These are phyloP conservation scores for Rhynchospora tenuis DNA, from an alignment of 176 grass and related monocot genomes.

Conservation along the genomic window DNA sequence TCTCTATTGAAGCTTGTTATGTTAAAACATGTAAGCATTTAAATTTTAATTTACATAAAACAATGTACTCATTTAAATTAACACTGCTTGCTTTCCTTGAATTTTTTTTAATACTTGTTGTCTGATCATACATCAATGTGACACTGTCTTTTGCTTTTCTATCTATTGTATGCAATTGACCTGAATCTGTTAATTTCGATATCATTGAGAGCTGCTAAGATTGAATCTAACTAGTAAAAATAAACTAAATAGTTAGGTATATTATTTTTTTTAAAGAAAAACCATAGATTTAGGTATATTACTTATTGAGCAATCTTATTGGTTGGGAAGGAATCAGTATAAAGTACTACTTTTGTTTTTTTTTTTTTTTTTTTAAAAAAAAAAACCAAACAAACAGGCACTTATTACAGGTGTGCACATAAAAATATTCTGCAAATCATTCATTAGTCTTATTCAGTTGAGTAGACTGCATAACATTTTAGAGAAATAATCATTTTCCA, in stretches of 20 bases:
- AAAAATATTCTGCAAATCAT: background rate
- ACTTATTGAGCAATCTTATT: background rate
- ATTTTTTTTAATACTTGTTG: background rate
- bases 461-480: constrained; percentile 2
- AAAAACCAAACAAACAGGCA: background rate
- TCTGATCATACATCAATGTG: background rate
- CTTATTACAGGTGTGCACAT: background rate
- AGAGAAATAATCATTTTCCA: constrained; percentile 2
- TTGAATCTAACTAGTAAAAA: background rate
- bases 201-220: background rate
- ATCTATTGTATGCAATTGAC: background rate
- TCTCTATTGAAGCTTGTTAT: background rate
- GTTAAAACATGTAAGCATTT: background rate
- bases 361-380: too few species aligned
- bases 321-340: background rate
- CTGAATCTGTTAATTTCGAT: background rate
- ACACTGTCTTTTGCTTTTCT: background rate
- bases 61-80: too few species aligned
- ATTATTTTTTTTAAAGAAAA: too few species aligned
- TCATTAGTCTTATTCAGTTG: background rate
- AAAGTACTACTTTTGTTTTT: too few species aligned
- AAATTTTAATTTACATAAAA: background rate
- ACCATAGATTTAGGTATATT: too few species aligned
- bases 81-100: too few species aligned
- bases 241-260: background rate